A percentile compares a stretch with the other conserved stretches of the same genome.
Conservation (phyloP, 2,329 filamentous ascomycete genomes). For the Plenodomus tracheiphilus region DNA sequence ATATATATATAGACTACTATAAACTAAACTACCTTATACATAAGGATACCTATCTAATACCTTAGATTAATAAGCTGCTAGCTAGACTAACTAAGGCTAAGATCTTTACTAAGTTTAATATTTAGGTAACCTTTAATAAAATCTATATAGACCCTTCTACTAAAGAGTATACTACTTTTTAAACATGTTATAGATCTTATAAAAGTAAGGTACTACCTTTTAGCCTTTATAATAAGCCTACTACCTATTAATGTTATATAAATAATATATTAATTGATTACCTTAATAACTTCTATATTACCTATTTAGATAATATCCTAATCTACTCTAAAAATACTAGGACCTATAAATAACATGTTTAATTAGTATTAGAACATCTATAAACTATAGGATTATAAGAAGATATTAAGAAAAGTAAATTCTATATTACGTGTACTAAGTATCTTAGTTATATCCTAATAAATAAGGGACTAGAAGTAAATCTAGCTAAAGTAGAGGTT, state of each 20-base stretch:
- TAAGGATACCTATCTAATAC: constrained; percentile 10
- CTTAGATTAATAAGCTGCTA: constrained; percentile 9
- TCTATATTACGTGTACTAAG: constrained; percentile 2
- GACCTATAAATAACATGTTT: constrained; percentile 8
- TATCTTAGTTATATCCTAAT: constrained; percentile 14
- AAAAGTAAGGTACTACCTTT: constrained; percentile 17
- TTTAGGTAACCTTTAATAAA: constrained; percentile 10
- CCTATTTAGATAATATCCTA: constrained; percentile 21
- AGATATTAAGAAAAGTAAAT: constrained; percentile 11
- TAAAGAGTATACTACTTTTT: constrained; percentile 16
- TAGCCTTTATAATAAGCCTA: constrained; percentile 13
- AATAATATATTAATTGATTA: constrained; percentile 12
- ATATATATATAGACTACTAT: constrained; percentile 13
- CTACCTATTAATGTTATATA: constrained; percentile 15
- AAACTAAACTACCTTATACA: constrained; percentile 11
- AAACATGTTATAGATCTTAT: constrained; percentile 1
- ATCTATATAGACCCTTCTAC: constrained; percentile 7
- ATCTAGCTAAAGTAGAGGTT: no score
- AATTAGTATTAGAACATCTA: constrained; percentile 2
- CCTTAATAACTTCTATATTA: constrained; percentile 14
- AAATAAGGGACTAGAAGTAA: constrained; percentile 2
- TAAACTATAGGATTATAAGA: constrained; percentile 2
- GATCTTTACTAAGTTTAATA: constrained; percentile 14
- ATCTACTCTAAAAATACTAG: constrained; percentile 8
- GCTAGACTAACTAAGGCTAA: constrained; percentile 4